A percentile compares a stretch with the other conserved stretches of the same genome.
Conservation (phyloP, 148 eudicot species). For the Vaccinium myrtillus region DNA sequence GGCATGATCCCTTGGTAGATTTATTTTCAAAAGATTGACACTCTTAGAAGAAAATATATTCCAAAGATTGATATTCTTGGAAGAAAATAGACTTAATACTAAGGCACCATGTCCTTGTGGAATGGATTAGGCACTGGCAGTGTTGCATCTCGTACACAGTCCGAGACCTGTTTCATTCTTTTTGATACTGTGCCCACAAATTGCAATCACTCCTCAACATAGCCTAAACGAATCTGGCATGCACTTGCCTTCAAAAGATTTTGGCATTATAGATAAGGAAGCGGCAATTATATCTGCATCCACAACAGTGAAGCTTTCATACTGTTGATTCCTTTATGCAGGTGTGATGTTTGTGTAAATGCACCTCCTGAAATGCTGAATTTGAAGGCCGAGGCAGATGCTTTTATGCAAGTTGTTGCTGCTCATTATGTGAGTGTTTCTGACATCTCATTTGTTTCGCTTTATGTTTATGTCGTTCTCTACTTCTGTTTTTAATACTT, state of each 20-base stretch:
- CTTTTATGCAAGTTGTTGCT: conserved; percentile 56
- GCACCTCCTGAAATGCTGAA: conserved; percentile 72
- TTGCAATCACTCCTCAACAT: neutral
- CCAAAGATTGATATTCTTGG: no score
- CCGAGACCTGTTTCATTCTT: neutral
- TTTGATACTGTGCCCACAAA: neutral
- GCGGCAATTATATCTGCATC: neutral
- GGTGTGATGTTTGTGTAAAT: conserved; percentile 72
- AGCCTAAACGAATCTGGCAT: neutral
- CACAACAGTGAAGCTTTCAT: neutral
- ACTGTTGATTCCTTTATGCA: conserved; percentile 15
- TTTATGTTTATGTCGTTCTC: neutral
- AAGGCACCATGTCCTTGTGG: neutral
- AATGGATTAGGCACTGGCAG: neutral
- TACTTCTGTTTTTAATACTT: neutral
- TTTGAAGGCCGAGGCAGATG: conserved; percentile 57
- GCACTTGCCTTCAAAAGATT: neutral
- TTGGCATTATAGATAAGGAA: neutral
- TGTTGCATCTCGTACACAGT: neutral
- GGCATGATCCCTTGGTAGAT: neutral
- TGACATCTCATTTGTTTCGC: conserved; percentile 5
- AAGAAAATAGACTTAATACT: neutral
- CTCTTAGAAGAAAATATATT: neutral
- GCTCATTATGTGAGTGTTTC: conserved; percentile 43
- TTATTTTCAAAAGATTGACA: neutral